Evolutionary conservation across 1,284 basidiomycete species (phyloP).

Genomic region (Malassezia caprae): DNA sequence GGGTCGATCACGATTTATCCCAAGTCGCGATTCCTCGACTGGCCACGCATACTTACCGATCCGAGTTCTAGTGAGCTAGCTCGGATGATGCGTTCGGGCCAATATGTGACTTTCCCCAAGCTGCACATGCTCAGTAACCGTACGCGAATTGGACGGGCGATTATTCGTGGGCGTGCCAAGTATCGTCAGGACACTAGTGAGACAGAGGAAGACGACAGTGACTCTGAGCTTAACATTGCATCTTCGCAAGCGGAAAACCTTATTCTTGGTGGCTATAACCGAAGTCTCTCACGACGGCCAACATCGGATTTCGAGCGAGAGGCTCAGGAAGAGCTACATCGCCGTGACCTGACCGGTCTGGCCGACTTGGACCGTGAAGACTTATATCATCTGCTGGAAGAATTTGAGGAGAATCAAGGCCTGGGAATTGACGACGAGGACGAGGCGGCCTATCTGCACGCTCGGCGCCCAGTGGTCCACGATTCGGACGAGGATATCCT

Average conservation of each 20-base stretch:
- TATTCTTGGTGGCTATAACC: background rate
- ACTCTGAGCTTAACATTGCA: background rate
- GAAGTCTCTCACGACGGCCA: background rate
- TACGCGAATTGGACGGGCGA: conserved; percentile 36
- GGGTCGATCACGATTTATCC: conserved; percentile 45
- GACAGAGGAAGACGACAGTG: background rate
- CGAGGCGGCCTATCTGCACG: background rate
- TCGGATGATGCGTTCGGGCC: conserved; percentile 34
- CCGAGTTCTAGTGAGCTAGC: conserved; percentile 36
- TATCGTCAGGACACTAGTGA: background rate
- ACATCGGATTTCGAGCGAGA: background rate
- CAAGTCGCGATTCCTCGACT: conserved; percentile 38
- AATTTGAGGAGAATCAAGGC: background rate
- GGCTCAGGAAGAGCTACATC: background rate
- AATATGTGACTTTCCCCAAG: conserved; percentile 42
- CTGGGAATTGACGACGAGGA: background rate
- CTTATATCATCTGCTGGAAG: background rate
- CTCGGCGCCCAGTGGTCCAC: background rate
- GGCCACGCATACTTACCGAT: conserved; percentile 40
- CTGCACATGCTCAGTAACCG: conserved; percentile 47
- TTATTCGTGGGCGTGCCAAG: conserved; percentile 23
- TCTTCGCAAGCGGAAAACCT: background rate
- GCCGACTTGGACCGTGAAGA: background rate
- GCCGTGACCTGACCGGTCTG: background rate
- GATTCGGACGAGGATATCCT: background rate